A percentile compares a stretch with the other conserved stretches of the same genome.
Conservation (phyloP, 1,284 basidiomycete species). For the Irpex lacteus region DNA sequence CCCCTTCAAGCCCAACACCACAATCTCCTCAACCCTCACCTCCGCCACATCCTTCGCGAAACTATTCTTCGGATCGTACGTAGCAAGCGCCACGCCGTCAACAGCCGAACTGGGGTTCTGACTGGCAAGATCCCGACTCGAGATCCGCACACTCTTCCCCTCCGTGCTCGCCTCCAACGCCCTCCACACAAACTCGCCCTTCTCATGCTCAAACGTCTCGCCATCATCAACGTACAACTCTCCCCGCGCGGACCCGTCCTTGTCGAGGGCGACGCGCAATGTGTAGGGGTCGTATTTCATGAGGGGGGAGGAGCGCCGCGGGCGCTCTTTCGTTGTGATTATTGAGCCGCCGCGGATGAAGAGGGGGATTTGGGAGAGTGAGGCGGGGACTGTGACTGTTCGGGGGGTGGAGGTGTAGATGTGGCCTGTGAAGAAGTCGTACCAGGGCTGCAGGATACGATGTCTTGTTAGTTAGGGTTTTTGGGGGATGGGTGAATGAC, state of each 20-base stretch:
- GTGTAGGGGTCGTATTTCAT: conserved; percentile 96
- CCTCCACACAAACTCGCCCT: conserved; percentile 85
- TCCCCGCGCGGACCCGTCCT: conserved; percentile 65
- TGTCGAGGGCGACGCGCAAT: conserved; percentile 79
- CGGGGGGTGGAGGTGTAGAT: conserved; percentile 64
- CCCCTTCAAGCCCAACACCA: conserved; percentile 70
- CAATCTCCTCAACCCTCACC: conserved; percentile 79
- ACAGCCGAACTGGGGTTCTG: conserved; percentile 45
- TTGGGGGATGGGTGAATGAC: too few species aligned
- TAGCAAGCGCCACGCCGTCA: conserved; percentile 45
- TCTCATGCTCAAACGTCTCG: conserved; percentile 75
- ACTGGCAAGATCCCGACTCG: conserved; percentile 53
- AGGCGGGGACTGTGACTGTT: conserved; percentile 77
- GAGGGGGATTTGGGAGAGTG: conserved; percentile 79
- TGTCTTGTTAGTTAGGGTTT: too few species aligned
- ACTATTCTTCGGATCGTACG: conserved; percentile 56
- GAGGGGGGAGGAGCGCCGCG: conserved; percentile 80
- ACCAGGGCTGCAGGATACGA: too few species aligned
- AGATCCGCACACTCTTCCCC: conserved; percentile 45
- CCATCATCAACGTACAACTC: conserved; percentile 97
- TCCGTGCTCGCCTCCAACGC: conserved; percentile 59
- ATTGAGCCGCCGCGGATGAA: conserved; percentile 94
- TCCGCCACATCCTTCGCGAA: conserved; percentile 66
- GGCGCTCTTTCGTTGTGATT: conserved; percentile 82
- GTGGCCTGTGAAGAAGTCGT: conserved; percentile 83